phyloP scores from a whole-genome alignment of 2,329 filamentous ascomycete genomes.

The Penicillium italicum region DNA sequence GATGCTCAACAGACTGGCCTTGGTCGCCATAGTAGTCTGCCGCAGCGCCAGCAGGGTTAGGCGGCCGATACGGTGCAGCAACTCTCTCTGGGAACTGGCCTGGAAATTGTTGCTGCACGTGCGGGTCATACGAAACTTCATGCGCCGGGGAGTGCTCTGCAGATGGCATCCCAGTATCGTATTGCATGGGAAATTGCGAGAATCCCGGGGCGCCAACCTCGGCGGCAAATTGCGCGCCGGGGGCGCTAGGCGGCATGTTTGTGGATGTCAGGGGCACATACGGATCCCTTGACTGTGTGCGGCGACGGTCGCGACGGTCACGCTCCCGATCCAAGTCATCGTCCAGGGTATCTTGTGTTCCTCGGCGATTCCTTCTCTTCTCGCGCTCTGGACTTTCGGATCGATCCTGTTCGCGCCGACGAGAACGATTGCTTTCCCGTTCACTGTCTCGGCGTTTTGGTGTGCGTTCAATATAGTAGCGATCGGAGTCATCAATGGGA shows the following conservation, averaged over 20 bases:
- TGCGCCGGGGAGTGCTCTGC: constrained; percentile 22
- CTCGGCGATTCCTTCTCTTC: constrained; percentile 19
- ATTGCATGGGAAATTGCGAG: constrained; percentile 35
- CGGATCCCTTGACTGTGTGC: constrained; percentile 30
- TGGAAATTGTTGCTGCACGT: constrained; percentile 57
- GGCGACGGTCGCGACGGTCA: constrained; percentile 26
- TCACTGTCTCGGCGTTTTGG: constrained; percentile 29
- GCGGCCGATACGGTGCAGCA: constrained; percentile 46
- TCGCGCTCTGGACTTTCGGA: constrained; percentile 29
- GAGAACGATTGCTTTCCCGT: constrained; percentile 23
- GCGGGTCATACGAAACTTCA: constrained; percentile 40
- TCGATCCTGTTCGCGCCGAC: constrained; percentile 27
- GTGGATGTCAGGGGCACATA: constrained; percentile 22
- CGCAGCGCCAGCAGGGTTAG: constrained; percentile 51
- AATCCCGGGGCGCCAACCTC: constrained; percentile 32
- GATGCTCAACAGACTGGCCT: constrained; percentile 56
- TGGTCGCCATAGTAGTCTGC: constrained; percentile 62
- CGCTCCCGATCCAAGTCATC: constrained; percentile 21
- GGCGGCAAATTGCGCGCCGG: constrained; percentile 29
- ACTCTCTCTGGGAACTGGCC: constrained; percentile 52
- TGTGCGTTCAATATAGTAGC: constrained; percentile 29
- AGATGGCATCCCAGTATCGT: constrained; percentile 23
- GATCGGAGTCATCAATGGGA: constrained; percentile 26
- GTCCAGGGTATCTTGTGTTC: constrained; percentile 16
- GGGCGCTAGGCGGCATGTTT: constrained; percentile 22